phyloP scores from a whole-genome alignment of 352 stramenopile species.

The Phytophthora pistaciae region DNA sequence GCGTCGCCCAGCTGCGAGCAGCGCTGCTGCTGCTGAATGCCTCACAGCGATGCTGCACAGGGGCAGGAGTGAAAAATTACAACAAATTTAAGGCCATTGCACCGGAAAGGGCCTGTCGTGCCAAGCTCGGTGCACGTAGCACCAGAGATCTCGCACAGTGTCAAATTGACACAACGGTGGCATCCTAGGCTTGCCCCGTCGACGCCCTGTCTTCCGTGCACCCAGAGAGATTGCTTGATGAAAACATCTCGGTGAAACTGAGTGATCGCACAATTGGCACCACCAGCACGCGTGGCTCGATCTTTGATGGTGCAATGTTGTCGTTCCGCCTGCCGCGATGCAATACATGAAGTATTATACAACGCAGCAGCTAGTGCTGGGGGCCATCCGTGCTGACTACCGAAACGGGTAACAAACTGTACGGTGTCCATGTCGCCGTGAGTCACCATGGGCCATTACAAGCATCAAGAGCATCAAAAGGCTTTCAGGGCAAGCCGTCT shows the following conservation, averaged over 20 bases:
- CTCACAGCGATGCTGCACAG: not conserved
- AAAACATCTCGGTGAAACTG: constrained; percentile 2
- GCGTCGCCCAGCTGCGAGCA: constrained; percentile 6
- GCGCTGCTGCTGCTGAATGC: not conserved
- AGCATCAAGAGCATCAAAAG: no score
- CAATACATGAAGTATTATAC: not conserved
- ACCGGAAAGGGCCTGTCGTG: not conserved
- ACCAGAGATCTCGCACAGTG: no score
- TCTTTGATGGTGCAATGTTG: not conserved
- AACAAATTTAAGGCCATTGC: not conserved
- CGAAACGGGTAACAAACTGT: constrained; percentile 1
- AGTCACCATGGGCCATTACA: no score
- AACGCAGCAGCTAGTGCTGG: no score
- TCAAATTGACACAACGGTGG: no score
- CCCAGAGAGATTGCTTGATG: not conserved
- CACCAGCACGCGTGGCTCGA: not conserved
- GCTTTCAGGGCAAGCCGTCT: no score
- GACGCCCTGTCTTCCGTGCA: not conserved
- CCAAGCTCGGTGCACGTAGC: not conserved
- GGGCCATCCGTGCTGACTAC: constrained; percentile 13
- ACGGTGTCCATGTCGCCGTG: not conserved
- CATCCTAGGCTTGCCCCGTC: not conserved
- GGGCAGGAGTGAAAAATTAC: not conserved
- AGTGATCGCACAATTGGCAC: not conserved
- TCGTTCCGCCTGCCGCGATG: no score